Percentiles rank a stretch among this genome's conserved stretches.
These are phyloP conservation scores for Ophiostoma piceae DNA, from an alignment of 2,329 filamentous ascomycete species.

Conservation along the genomic window DNA sequence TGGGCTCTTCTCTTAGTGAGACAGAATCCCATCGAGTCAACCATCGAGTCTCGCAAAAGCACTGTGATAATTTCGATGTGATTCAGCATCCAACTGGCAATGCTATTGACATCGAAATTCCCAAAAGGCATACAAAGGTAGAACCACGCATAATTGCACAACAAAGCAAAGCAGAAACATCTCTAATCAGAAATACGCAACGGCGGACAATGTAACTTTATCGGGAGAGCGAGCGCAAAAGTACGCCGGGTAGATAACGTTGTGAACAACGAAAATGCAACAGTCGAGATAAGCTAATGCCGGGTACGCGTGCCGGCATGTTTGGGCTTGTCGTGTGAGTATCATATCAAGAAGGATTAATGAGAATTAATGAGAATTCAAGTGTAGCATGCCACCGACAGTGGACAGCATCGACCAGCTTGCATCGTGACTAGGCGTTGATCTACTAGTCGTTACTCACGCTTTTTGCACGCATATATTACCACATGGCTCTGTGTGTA, in stretches of 20 bases:
- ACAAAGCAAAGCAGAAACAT: too few species aligned
- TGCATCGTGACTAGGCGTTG: neutral
- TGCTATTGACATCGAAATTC: neutral
- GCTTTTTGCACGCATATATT: neutral
- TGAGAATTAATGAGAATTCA: neutral
- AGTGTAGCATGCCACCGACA: neutral
- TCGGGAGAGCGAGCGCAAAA: neutral
- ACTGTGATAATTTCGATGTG: neutral
- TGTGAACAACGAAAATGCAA: neutral
- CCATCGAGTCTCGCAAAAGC: neutral
- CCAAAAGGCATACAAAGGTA: too few species aligned
- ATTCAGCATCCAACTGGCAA: neutral
- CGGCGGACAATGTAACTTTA: neutral
- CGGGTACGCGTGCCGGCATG: neutral
- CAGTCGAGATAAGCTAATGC: neutral
- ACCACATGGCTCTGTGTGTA: neutral
- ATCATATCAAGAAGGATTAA: neutral
- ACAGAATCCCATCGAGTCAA: too few species aligned
- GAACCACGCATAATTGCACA: neutral
- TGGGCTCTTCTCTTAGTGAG: neutral
- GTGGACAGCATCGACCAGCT: neutral
- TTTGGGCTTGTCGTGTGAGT: too few species aligned
- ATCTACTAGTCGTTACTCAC: neutral
- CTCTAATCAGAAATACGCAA: neutral
- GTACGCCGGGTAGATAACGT: neutral